phyloP scores from a whole-genome alignment of 2,329 filamentous ascomycete genomes.

The Epichloe sylvatica region DNA sequence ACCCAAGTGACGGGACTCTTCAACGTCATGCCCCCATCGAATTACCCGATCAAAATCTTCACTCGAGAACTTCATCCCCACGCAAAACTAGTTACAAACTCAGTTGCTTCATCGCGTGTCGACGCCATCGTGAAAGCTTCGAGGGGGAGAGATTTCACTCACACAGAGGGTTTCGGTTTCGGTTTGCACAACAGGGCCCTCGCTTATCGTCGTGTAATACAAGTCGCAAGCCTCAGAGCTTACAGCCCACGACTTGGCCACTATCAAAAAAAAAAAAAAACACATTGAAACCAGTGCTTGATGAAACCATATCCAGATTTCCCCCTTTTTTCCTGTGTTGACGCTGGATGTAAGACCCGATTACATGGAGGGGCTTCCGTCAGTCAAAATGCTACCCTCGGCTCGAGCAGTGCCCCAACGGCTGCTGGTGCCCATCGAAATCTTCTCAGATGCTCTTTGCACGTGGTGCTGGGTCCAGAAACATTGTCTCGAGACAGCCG shows the following conservation, averaged over 20 bases:
- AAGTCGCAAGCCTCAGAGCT: neutral
- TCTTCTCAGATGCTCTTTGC: constrained; percentile 37
- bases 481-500: constrained; percentile 31
- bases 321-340: too few species aligned
- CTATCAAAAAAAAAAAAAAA: neutral
- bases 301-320: neutral
- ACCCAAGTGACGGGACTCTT: neutral
- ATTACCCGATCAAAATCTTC: too few species aligned
- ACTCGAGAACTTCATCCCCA: too few species aligned
- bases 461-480: constrained; percentile 39
- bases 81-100: too few species aligned
- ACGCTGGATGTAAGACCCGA: neutral
- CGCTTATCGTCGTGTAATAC: too few species aligned
- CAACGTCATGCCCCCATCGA: too few species aligned
- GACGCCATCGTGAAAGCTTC: too few species aligned
- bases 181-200: too few species aligned
- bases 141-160: too few species aligned
- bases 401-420: neutral
- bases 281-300: neutral
- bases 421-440: constrained; percentile 21
- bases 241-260: neutral
- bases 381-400: neutral
- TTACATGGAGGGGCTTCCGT: neutral
- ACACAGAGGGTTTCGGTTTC: too few species aligned
- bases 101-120: too few species aligned